Evolutionary conservation across 176 grass and related monocot species (phyloP).

Genomic region (Oryza longistaminata): DNA sequence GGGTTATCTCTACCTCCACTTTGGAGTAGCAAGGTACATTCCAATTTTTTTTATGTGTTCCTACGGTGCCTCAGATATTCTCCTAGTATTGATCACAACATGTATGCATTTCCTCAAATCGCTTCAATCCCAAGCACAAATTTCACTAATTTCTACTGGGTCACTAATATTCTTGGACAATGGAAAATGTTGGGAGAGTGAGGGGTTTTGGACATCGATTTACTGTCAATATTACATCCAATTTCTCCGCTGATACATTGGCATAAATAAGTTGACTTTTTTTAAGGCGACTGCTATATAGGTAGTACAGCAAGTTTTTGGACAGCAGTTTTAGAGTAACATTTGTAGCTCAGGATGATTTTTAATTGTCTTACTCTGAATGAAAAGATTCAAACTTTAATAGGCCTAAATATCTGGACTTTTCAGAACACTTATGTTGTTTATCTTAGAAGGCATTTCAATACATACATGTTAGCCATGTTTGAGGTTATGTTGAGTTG

Average conservation of each 20-base stretch:
- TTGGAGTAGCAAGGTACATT: slow-evolving; percentile 39
- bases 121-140: not conserved
- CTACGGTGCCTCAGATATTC: not conserved
- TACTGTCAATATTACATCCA: not conserved
- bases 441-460: not conserved
- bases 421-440: not conserved
- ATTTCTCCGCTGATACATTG: not conserved
- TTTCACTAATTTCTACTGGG: not conserved
- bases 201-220: not conserved
- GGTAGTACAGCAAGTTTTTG: not conserved
- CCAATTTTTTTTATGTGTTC: not conserved
- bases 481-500: not conserved
- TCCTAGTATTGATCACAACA: not conserved
- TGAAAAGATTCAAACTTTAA: not conserved
- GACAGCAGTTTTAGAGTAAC: not conserved
- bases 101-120: not conserved
- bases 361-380: no score
- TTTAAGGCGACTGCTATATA: not conserved
- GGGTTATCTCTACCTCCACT: slow-evolving; percentile 44
- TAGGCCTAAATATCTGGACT: not conserved
- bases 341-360: not conserved
- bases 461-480: not conserved
- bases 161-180: not conserved
- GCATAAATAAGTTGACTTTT: not conserved
- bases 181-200: not conserved